Evolutionary conservation across 345 rosid species (phyloP).

Genomic region (Orychophragmus violaceus): DNA sequence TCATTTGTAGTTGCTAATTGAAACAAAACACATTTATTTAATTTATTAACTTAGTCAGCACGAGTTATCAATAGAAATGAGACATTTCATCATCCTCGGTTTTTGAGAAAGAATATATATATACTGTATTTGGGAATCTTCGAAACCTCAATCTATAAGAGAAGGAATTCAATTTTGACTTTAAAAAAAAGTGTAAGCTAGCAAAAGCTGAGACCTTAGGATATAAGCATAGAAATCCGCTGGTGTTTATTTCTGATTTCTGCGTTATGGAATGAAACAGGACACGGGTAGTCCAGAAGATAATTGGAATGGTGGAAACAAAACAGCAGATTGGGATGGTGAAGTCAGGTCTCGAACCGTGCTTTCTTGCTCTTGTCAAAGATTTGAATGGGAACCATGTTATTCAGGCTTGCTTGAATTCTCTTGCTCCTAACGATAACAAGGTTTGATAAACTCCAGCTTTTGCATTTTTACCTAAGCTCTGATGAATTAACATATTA

Average conservation of each 20-base stretch:
- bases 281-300: constrained; percentile 68
- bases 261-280: constrained; percentile 30
- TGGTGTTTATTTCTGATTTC: neutral
- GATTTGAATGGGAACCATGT: constrained; percentile 80
- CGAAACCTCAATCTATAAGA: neutral
- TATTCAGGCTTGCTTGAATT: constrained; percentile 59
- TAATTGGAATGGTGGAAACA: constrained; percentile 55
- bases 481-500: neutral
- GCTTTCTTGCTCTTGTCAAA: constrained; percentile 52
- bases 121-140: constrained; percentile 9
- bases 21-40: neutral
- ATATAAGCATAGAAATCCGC: neutral
- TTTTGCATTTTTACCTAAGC: neutral
- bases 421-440: constrained; percentile 47
- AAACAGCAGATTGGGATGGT: constrained; percentile 47
- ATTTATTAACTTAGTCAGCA: neutral
- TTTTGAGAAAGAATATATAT: neutral
- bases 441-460: constrained; percentile 37
- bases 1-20: no score
- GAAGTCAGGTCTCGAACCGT: constrained; percentile 44
- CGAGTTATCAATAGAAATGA: constrained; percentile 6
- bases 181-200: neutral
- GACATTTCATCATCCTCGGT: constrained; percentile 1
- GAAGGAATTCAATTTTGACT: neutral
- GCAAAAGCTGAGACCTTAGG: constrained; percentile 3